Evolutionary conservation across 129 eudicot species (phyloP), one percentile per base, ranked within the genome.

Genomic region (Gnaphalium uliginosum): DNA sequence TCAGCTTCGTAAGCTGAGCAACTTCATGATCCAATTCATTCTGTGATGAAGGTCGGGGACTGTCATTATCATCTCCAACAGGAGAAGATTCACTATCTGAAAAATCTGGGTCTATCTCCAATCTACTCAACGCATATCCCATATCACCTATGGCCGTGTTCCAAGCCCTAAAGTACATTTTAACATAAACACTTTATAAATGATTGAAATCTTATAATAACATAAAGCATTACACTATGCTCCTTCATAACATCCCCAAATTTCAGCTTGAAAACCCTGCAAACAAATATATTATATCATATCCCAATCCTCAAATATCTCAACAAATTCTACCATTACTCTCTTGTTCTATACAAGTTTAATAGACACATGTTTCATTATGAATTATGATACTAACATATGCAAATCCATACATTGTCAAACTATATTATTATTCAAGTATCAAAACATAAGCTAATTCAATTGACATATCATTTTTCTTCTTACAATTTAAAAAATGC

Each of bases 81-180:
- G 66, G 80, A 75, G 90, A 82, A 5, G 77, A 69, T 6, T 84
- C 87, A 69, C 84, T 56, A 23, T 90, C 96, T 10, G 70, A 77
- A 61, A 33, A 79, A 14, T 79, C 91, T 0, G 96, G 79, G 53
- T 86, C 92, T 33, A 83, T 64, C 53, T 88, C 92, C 78, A 90
- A 81, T 79, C 83, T 85, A 79, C 96, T 88, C 0, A 88, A 68
- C 77, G 90, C 85, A 19, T 90, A 86, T 11, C 98, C 98, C 97
- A 93, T 88, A 24, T 80, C 72, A 25, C 81, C 83, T 67, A 72
- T 67, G 60, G 81, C 68, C 14, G 83, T 63, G 11, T 71, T 48
- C 73, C 85, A 76, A 29, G 81, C 80, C 76, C 84, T 58, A 81
- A 70, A 83, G 76, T 65, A 74, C 88, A 91, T 87, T 77, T 85